Percentiles rank a stretch among this genome's conserved stretches.
Conservation (phyloP, 202 grass and related monocot genomes). For the Schoenoplectus tabernaemontani region DNA sequence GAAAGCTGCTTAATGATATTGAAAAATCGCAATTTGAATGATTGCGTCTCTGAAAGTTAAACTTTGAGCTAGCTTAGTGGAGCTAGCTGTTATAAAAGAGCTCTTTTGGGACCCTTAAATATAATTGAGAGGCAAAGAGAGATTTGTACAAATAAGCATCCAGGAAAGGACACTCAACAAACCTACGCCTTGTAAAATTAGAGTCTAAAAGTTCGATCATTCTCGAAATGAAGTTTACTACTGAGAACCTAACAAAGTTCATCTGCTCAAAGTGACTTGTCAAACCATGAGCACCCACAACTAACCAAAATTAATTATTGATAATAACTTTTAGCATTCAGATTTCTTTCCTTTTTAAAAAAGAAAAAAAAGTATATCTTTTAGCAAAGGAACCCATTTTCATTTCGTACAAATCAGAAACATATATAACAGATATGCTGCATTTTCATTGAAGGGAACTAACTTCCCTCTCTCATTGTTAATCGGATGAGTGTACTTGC, state of each 20-base stretch:
- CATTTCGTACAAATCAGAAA: background rate
- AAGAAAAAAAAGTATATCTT: no score
- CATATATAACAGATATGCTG: background rate
- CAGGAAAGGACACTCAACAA: slow-evolving; percentile 7
- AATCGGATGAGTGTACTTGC: background rate
- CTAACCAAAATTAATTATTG: slow-evolving; percentile 8
- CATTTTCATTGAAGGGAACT: background rate
- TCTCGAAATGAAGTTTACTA: background rate
- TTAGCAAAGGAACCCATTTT: background rate
- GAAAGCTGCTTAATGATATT: slow-evolving; percentile 15
- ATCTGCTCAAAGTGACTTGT: slow-evolving; percentile 21
- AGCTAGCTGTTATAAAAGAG: slow-evolving; percentile 20
- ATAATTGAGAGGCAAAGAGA: slow-evolving; percentile 15
- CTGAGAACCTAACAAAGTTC: slow-evolving; percentile 27
- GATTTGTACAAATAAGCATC: slow-evolving; percentile 13
- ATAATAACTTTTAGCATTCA: background rate
- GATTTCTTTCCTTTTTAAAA: background rate
- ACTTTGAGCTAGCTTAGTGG: slow-evolving; percentile 22
- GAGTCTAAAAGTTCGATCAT: slow-evolving; percentile 26
- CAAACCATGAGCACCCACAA: slow-evolving; percentile 2
- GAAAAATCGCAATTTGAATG: slow-evolving; percentile 1
- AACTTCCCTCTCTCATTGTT: background rate
- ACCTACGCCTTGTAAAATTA: slow-evolving; percentile 13
- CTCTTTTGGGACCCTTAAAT: slow-evolving; percentile 9
- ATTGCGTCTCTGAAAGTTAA: slow-evolving; percentile 10